Conservation (phyloP, 495 filamentous ascomycete genomes). For the Neurospora tetrasperma region DNA sequence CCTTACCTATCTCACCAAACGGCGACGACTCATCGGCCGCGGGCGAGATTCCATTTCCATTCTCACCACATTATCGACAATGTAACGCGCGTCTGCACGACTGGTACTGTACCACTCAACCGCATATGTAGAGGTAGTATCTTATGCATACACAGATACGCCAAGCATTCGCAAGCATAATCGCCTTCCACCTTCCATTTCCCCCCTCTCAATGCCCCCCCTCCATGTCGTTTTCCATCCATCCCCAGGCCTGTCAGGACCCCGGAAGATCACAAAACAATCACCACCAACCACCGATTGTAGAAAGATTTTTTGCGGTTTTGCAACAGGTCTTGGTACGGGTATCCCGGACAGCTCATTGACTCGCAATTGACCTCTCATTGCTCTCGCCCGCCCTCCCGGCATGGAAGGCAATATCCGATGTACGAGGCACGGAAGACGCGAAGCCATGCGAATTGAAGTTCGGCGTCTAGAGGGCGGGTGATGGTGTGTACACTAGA, state of each 20-base stretch:
- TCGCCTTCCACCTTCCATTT: not conserved
- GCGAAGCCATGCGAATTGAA: not conserved
- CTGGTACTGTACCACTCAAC: constrained; percentile 1
- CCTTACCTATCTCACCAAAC: not conserved
- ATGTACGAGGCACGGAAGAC: not conserved
- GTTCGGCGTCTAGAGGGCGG: not conserved
- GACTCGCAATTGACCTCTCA: not conserved
- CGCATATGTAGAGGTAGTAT: not conserved
- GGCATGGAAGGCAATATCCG: not conserved
- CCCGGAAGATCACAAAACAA: not conserved
- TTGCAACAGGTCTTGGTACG: not conserved
- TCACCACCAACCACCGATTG: not conserved
- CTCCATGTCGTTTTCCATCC: too few species aligned
- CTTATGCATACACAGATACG: not conserved
- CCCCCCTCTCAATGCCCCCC: not conserved
- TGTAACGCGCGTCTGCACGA: not conserved
- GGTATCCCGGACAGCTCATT: not conserved
- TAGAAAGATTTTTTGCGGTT: not conserved
- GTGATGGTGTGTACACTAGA: not conserved
- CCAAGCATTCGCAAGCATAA: not conserved
- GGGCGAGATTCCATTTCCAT: not conserved
- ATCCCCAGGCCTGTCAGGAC: not conserved
- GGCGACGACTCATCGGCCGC: not conserved
- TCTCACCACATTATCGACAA: not conserved
- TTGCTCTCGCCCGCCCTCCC: not conserved